A percentile compares a stretch with the other conserved stretches of the same genome.
phyloP scores from a whole-genome alignment of 208 protist species.

The Acanthamoeba lenticulata region DNA sequence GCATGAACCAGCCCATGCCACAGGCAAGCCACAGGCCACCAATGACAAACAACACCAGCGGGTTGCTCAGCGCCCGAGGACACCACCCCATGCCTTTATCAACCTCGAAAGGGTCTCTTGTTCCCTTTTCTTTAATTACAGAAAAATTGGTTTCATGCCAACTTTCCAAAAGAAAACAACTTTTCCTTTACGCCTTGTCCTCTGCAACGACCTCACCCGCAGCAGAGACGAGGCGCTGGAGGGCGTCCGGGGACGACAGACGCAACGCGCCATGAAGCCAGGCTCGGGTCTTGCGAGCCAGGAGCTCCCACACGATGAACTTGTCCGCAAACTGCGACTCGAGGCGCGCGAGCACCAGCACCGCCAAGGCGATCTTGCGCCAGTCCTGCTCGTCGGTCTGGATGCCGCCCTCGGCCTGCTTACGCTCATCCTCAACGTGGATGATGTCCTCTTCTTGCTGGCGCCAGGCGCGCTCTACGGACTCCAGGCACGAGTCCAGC shows the following conservation, averaged over 20 bases:
- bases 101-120: too few species aligned
- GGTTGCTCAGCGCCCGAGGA: neutral
- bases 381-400: neutral
- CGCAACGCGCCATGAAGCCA: neutral
- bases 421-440: too few species aligned
- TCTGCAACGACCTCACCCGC: too few species aligned
- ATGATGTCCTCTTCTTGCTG: neutral
- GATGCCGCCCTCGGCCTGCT: neutral
- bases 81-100: too few species aligned
- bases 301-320: neutral
- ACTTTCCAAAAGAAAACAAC: too few species aligned
- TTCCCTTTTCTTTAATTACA: too few species aligned
- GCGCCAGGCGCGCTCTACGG: too few species aligned
- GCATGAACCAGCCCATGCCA: neutral
- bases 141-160: too few species aligned
- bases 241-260: neutral
- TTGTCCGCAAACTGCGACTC: neutral
- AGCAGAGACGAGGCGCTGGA: neutral
- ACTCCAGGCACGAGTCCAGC: neutral
- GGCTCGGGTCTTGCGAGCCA: neutral
- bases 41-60: neutral
- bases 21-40: neutral
- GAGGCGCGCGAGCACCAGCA: neutral
- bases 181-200: too few species aligned
- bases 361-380: neutral